Base-by-base conservation (phyloP, 169 alveolate genomes). In the Plasmodium ovale region DNA sequence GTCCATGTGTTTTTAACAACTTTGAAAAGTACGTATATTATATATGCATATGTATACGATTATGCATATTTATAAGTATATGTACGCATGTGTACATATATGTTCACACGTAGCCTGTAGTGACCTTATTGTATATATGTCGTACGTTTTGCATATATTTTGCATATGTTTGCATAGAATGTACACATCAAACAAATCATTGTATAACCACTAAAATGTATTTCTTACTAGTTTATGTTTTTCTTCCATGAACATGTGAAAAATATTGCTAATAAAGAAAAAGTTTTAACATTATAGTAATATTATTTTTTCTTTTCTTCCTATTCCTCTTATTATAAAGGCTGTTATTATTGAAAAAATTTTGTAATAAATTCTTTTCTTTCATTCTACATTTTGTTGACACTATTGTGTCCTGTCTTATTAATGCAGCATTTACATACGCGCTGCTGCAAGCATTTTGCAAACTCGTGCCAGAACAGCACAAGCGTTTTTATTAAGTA, bases 301-400 rank as follows among this genome's bases (percentile, higher is more conserved):
- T 60, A 60, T 60, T 60, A 29, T 10, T 5, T 60, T 27, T 60
- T 60, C 31, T 29, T 60, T 29, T 27, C 10, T 16, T 29, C 14
- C 3, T 29, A 25, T 60, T n/a, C n/a, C n/a, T n/a, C n/a, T n/a
- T n/a, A 60, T 27, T 3, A 60, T 16, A 27, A 29, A 12, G 25
- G 23, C 31, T 29, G 27, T 39, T 39, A 39, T 39, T 39, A 5
- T 42, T 67, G 59, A 67, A 39, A 39, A 14, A 21, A 14, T 42
- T 67, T 67, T 67, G 77, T 44, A 67, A 67, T 42, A 14, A 27
- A 67, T 67, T 37, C 37, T 42, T 67, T 67, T 42, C n/a, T n/a
- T 39, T 19, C 37, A 67, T 67, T 67, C 39, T 67, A 37, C n/a
- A n/a, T 67, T 39, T 39, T 39, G 31, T 60, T 44, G 42, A 67